A percentile compares a stretch with the other conserved stretches of the same genome.
Conservation (phyloP, 2,329 filamentous ascomycete species). For the Reticulascus tulasneorum region DNA sequence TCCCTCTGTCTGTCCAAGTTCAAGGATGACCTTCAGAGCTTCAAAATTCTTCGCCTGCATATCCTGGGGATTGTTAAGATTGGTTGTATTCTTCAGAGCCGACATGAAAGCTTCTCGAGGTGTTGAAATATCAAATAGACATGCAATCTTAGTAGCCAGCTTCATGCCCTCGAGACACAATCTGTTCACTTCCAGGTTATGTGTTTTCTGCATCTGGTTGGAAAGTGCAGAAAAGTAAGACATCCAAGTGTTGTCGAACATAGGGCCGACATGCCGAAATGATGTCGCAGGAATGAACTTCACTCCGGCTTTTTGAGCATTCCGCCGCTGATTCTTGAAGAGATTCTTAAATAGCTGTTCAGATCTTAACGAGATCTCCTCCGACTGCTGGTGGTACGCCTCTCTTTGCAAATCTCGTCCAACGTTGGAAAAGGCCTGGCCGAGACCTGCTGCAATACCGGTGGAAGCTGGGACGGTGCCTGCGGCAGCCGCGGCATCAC, state of each 20-base stretch:
- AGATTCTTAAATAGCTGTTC: conserved; percentile 90
- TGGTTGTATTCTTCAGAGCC: conserved; percentile 87
- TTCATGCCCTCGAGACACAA: conserved; percentile 95
- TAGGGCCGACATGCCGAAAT: conserved; percentile 90
- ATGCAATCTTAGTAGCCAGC: conserved; percentile 87
- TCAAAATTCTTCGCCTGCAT: conserved; percentile 97
- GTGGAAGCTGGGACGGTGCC: conserved; percentile 59
- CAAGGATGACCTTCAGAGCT: conserved; percentile 84
- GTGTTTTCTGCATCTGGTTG: conserved; percentile 86
- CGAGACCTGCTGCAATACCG: conserved; percentile 76
- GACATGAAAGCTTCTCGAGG: conserved; percentile 92
- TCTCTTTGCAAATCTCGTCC: conserved; percentile 89
- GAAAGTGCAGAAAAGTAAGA: conserved; percentile 94
- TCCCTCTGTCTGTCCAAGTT: conserved; percentile 89
- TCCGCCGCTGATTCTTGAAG: conserved; percentile 82
- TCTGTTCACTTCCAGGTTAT: conserved; percentile 88
- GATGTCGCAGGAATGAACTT: conserved; percentile 90
- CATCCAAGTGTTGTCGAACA: conserved; percentile 99
- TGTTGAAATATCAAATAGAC: conserved; percentile 89
- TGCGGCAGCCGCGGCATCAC: conserved; percentile 79
- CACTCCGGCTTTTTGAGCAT: conserved; percentile 63
- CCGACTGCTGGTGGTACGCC: conserved; percentile 89
- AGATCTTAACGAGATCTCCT: conserved; percentile 74
- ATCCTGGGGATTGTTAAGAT: conserved; percentile 90
- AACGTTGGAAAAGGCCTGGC: conserved; percentile 85